A percentile compares a stretch with the other conserved stretches of the same genome.
Conservation (phyloP, 306 rosid genomes). For the Malus fusca region DNA sequence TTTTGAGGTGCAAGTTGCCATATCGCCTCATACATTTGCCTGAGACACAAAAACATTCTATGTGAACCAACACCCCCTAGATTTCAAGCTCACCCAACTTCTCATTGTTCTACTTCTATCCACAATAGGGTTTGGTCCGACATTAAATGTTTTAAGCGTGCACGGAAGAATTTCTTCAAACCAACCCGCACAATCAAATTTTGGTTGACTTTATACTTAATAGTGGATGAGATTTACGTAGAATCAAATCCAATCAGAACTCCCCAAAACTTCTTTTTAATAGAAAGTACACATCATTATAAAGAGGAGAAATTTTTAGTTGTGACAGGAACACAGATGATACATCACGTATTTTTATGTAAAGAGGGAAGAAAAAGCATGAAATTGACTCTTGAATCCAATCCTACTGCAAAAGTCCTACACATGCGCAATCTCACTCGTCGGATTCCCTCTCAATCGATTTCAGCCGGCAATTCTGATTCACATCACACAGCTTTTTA, state of each 20-base stretch:
- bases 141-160: too few relatives aligned
- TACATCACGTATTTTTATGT: too few relatives aligned
- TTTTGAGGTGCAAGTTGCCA: too few relatives aligned
- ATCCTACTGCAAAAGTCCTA: neutral
- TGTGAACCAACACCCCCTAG: too few relatives aligned
- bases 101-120: too few relatives aligned
- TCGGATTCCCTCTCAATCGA: neutral
- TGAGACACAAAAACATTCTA: too few relatives aligned
- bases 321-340: too few relatives aligned
- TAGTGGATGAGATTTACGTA: neutral
- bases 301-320: too few relatives aligned
- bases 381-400: neutral
- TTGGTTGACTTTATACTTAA: neutral
- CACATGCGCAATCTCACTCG: neutral
- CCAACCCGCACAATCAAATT: neutral
- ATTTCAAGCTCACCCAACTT: too few relatives aligned
- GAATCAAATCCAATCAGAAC: slow-evolving; percentile 10
- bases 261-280: neutral
- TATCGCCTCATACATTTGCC: too few relatives aligned
- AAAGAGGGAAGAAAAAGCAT: neutral
- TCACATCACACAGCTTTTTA: neutral
- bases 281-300: neutral
- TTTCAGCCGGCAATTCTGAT: slow-evolving; percentile 13
- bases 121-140: too few relatives aligned
- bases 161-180: too few relatives aligned